Base-by-base conservation (phyloP, 2,329 filamentous ascomycete species). In the Fusarium irregulare region DNA sequence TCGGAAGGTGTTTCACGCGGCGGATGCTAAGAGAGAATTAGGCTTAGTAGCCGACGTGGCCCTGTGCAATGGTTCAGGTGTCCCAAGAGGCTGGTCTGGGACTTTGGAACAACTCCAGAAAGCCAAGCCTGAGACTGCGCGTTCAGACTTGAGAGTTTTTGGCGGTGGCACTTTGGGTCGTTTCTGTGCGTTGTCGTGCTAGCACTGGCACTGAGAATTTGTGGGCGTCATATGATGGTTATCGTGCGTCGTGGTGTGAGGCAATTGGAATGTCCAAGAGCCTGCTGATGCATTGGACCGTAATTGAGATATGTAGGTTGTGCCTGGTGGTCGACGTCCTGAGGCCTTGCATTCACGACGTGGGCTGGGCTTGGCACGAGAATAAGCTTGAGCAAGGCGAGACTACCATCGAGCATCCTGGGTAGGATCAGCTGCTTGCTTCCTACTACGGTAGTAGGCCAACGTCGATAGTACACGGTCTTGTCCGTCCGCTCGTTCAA, bases 1-100 rank as follows among this genome's bases (percentile, higher is more conserved):
- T 80, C 78, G 76, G 74, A 77, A 79, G 63, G 4, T 66, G 73
- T 76, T 76, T 76, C 76, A 75, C 70, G 53, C 68, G 65, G 64
- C 34, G 56, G 28, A 50, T 56, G 51, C 73, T 75, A 75, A 61
- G 51, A 56, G 55, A 44, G 53, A 70, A 67, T 68, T 37, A 21
- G 69, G 74, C 21, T 56, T 73, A 74, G 72, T n/a, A 60, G 72
- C 61, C 60, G 68, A 76, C 73, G 74, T 76, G 73, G 74, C 71
- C 66, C 49, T 60, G 46, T 45, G 54, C 44, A 40, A 66, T 60
- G 44, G 47, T 30, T 56, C 50, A 51, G 54, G 48, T 56, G 58
- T 64, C 54, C 65, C 70, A 65, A 61, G 65, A 59, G 70, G 57
- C 41, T 59, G 68, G 72, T 59, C 62, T 37, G 49, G 32, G 48